Evolutionary conservation across 345 rosid species (phyloP), one percentile per base, ranked within the genome.

Genomic region (Eucalyptus sp.): DNA sequence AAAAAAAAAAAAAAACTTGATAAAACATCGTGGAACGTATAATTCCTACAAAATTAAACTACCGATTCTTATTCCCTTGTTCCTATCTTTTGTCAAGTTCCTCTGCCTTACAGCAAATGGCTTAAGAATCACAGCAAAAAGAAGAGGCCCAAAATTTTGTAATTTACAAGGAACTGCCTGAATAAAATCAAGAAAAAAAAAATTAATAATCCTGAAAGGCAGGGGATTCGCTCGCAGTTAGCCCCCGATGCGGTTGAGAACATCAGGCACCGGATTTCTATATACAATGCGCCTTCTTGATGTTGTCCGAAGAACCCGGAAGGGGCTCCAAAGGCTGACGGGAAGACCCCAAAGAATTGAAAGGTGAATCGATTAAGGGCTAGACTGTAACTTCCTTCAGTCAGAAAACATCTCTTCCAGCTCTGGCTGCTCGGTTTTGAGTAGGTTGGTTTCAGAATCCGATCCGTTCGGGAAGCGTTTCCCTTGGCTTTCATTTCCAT

Each of bases 331-430:
- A 41, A 11, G 84, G 84, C 84, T 41, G 27, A 22, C 2, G 86
- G 52, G 43, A 18, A 62, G 51, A 25, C 76, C 76, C 87, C 29
- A 54, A 88, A 89, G 81, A 50, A 86, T 52, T 44, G 54, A 41
- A 41, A 49, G 88, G 41, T 52, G 86, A 91, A 54, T n/a, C 31
- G 29, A 43, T 86, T 86, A 41, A 56, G 54, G 44, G 37, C 33
- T 50, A 33, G 24, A n/a, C 44, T 31, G 64, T 88, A 54, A 66
- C 58, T 79, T 60, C 85, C 86, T 87, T 91, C 87, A 94, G 88
- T 94, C 96, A 7, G 92, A 92, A 89, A 94, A 92, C 27, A 90
- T 88, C 87, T 89, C 93, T 17, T 93, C 95, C 54, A 88, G 86
- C 89, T 92, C 95, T 8, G 90, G 89, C 88, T 87, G 93, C 37